These are phyloP conservation scores for Colletotrichum limetticola DNA, from an alignment of 2,329 filamentous ascomycete genomes.

Conservation along the genomic window DNA sequence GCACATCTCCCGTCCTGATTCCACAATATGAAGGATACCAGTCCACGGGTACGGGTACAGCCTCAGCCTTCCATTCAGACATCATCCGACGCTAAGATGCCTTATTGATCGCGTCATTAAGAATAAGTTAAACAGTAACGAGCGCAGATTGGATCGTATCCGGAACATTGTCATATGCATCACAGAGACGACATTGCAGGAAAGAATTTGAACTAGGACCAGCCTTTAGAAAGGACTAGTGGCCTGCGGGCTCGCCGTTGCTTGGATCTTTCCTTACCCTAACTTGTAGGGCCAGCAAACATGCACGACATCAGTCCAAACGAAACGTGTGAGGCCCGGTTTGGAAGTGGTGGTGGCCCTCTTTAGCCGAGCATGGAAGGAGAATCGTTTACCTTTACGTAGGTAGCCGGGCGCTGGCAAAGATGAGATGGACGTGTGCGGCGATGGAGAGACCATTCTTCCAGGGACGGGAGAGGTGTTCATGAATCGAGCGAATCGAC, in stretches of 20 bases:
- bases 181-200: not conserved
- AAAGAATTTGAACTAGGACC: not conserved
- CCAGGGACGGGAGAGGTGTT: not conserved
- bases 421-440: not conserved
- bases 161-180: not conserved
- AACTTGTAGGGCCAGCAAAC: not conserved
- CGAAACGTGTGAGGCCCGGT: slow-evolving; percentile 31
- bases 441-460: not conserved
- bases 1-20: not conserved
- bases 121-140: not conserved
- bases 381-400: not conserved
- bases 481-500: not conserved
- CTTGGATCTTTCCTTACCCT: slow-evolving; percentile 3
- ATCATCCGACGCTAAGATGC: too few relatives aligned
- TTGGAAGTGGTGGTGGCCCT: not conserved
- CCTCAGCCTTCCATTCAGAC: not conserved
- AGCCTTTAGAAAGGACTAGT: not conserved
- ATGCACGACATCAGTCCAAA: slow-evolving; percentile 32
- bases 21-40: not conserved
- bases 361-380: not conserved
- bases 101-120: too few relatives aligned
- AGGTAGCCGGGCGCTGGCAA: not conserved
- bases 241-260: not conserved
- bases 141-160: not conserved
- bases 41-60: not conserved